Evolutionary conservation across 2,329 filamentous ascomycete species (phyloP), one percentile per base, ranked within the genome.

Genomic region (Sordariomycetes sp.): DNA sequence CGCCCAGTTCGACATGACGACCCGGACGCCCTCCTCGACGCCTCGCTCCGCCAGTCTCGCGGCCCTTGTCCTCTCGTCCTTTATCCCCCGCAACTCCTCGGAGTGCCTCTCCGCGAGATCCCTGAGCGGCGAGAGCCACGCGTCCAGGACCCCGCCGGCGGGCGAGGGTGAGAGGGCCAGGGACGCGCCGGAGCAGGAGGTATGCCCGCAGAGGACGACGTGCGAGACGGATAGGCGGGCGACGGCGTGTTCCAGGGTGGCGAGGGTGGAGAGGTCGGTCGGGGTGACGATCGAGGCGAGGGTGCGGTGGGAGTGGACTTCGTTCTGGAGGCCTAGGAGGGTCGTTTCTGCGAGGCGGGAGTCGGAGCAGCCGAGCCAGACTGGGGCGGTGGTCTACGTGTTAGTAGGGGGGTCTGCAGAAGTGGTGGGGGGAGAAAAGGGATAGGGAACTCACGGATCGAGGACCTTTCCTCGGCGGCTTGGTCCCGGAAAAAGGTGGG

Each of bases 311-410:
- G 90, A 86, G 69, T 95, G 95, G 63, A 95, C 84, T 64, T 95
- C 89, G 59, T 89, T 88, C 65, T 89, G 79, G 59, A 90, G 78
- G 65, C 86, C 85, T 32, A 91, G 79, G 65, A 95, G 79, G 54
- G 85, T 90, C 5, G 88, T 92, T 71, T 94, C 90, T 1, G 90
- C 89, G 63, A 89, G 85, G 62, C 90, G 87, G 45, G 85, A 89
- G 74, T 95, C 90, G 64, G 88, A 87, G 74, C 90, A 95, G 59
- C 90, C 90, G 62, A 95, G 80, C 89, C 89, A 95, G 59, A 95
- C 78, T 81, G 58, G 52, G 25, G n/a, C n/a, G 13, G 17, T 28
- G 10, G 48, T 36, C 39, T 50, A 50, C n/a, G 28, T 13, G 39
- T 57, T 52, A 53, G 54, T 48, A 35, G 7, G 45, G 50, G 45